Percentiles rank a stretch among this genome's conserved stretches.
Evolutionary conservation across 2,329 filamentous ascomycete species (phyloP).

Genomic region (Aspergillus persii): DNA sequence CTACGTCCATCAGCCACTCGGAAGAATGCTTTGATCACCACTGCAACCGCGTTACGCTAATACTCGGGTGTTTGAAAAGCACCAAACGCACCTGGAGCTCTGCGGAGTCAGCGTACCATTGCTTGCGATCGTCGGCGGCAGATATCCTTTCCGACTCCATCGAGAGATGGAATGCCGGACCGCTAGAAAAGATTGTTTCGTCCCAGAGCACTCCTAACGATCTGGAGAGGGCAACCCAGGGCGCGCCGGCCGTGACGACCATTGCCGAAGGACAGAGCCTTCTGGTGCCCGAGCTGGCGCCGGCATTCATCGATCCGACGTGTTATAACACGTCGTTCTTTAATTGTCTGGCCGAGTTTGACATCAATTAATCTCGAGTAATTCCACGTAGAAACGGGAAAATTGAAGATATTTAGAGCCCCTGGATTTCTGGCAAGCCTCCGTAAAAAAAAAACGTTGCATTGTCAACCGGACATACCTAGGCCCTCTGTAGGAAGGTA

Average conservation of each 20-base stretch:
- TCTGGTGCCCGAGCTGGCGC: constrained; percentile 24
- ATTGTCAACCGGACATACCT: no score
- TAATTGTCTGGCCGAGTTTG: constrained; percentile 26
- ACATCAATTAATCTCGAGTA: constrained; percentile 2
- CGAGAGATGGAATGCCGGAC: constrained; percentile 27
- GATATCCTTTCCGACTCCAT: constrained; percentile 29
- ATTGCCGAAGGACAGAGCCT: constrained; percentile 26
- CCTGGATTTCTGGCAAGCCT: no score
- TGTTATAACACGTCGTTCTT: constrained; percentile 32
- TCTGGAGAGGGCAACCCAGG: constrained; percentile 15
- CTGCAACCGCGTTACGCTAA: constrained; percentile 35
- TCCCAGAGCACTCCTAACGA: constrained; percentile 18
- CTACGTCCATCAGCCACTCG: constrained; percentile 32
- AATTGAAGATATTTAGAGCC: no score
- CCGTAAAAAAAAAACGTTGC: no score
- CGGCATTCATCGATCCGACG: constrained; percentile 31
- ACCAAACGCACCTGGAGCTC: constrained; percentile 31
- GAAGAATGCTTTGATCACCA: constrained; percentile 40
- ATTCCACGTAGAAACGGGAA: no score
- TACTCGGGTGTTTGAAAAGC: constrained; percentile 35
- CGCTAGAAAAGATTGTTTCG: constrained; percentile 22
- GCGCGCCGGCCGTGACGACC: constrained; percentile 10
- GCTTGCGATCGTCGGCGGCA: constrained; percentile 27
- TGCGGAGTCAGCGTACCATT: constrained; percentile 27
- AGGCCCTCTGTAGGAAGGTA: no score